phyloP scores from a whole-genome alignment of 805 yeast species.

The Metschnikowia matae region DNA sequence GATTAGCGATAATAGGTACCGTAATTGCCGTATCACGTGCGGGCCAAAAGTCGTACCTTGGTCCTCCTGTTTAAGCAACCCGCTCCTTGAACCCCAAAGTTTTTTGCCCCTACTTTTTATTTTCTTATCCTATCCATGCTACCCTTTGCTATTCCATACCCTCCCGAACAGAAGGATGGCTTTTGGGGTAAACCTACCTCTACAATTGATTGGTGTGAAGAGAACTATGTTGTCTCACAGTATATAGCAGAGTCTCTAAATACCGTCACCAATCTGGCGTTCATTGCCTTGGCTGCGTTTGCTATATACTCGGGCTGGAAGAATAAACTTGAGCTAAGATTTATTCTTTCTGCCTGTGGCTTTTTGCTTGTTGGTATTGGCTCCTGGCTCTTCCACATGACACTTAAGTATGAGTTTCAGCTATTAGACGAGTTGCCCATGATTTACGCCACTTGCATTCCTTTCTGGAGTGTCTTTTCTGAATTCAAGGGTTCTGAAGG shows the following conservation, averaged over 20 bases:
- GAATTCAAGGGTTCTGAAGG: constrained; percentile 44
- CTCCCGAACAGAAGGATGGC: constrained; percentile 52
- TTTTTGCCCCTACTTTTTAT: background rate
- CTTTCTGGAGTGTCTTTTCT: constrained; percentile 79
- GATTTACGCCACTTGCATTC: constrained; percentile 97
- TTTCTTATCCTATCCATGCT: constrained; percentile 23
- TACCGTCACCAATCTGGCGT: constrained; percentile 70
- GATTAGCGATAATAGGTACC: constrained; percentile 1
- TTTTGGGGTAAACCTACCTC: constrained; percentile 84
- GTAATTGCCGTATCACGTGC: constrained; percentile 6
- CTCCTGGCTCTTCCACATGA: constrained; percentile 95
- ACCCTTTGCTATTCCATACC: constrained; percentile 53
- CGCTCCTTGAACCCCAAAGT: background rate
- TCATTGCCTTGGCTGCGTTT: constrained; percentile 51
- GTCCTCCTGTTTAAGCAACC: background rate
- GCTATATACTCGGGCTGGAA: constrained; percentile 58
- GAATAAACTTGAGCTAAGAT: constrained; percentile 66
- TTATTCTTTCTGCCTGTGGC: constrained; percentile 68
- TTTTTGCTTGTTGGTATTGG: constrained; percentile 90
- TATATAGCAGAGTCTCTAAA: constrained; percentile 90
- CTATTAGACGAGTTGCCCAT: constrained; percentile 93
- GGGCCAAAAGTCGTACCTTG: background rate
- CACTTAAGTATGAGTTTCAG: constrained; percentile 84
- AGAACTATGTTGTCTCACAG: constrained; percentile 81
- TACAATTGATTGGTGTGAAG: constrained; percentile 99